These are phyloP conservation scores for Scedosporium apiospermum DNA, from an alignment of 2,329 filamentous ascomycete genomes.

Conservation along the genomic window DNA sequence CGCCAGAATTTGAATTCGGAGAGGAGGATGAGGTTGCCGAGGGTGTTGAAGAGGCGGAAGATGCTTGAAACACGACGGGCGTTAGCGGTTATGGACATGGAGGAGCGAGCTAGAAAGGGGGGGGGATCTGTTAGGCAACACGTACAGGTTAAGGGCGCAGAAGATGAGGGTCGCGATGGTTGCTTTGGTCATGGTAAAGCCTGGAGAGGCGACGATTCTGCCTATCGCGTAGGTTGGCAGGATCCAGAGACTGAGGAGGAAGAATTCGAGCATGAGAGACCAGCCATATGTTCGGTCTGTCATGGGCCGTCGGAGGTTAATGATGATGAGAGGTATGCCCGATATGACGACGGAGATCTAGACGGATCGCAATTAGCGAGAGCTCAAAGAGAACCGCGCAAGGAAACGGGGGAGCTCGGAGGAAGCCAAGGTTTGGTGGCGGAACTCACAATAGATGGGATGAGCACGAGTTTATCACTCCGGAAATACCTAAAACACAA, in stretches of 20 bases:
- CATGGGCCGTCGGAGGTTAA: constrained; percentile 21
- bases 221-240: constrained; percentile 16
- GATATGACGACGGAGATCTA: constrained; percentile 27
- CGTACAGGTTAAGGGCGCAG: constrained; percentile 28
- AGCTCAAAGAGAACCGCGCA: background rate
- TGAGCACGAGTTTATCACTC: constrained; percentile 19
- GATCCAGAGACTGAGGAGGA: constrained; percentile 16
- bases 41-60: constrained; percentile 26
- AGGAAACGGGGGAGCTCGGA: background rate
- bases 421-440: background rate
- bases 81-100: background rate
- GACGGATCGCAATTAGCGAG: background rate
- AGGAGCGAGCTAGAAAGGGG: background rate
- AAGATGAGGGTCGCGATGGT: constrained; percentile 23
- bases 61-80: constrained; percentile 17
- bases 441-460: constrained; percentile 23
- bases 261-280: constrained; percentile 24
- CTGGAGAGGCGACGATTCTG: constrained; percentile 9
- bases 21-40: constrained; percentile 27
- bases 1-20: constrained; percentile 28
- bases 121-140: background rate
- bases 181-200: constrained; percentile 7
- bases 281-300: constrained; percentile 28
- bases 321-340: constrained; percentile 23
- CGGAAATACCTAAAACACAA: constrained; percentile 29